Base-by-base conservation (phyloP, 371 early-diverging fungal genomes). In the Mortierella sp. region DNA sequence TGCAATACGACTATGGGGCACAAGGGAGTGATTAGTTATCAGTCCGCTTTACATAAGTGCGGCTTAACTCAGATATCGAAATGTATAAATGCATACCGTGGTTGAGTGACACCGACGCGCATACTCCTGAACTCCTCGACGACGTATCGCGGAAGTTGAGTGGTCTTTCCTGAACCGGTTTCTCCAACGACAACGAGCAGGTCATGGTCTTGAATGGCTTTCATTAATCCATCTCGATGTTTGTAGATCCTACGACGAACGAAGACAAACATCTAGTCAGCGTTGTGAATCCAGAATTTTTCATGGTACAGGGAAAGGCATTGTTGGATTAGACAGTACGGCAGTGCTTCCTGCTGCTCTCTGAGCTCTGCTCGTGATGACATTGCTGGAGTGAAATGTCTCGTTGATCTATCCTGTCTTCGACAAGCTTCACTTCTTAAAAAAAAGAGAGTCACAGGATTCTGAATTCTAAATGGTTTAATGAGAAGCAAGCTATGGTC, bases 131-230 rank as follows among this genome's bases (percentile, higher is more conserved):
- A 98, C 56, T 93, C 95, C 78, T 99, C 99, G 58, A 93, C 88
- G 9, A 99, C 81, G 78, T 97, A 99, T 52, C 99, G 99, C 3
- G 99, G 94, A 62, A 99, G 86, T 79, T 99, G 99, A 0, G 99
- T 99, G 0, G 99, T 99, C 72, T 99, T 99, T 49, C 99, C 99
- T 2, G 96, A 95, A 34, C 99, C 99, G 7, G 99, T 99, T 76
- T 97, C 98, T 69, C 99, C 99, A 30, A 97, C 93, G 51, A 99
- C 90, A 30, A 99, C 86, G 0, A 97, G 89, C 17, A 97, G 59
- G 24, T 67, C 48, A 70, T 98, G 95, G 54, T 98, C 97, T 30
- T 93, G 83, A 23, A 99, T 94, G 4, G 95, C 90, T 21, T 86
- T 83, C 50, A 98, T 67, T 11, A 99, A 81, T 34, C 94, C 92